Evolutionary conservation across 2,329 filamentous ascomycete species (phyloP).

Genomic region (Lachnellula hyalina): DNA sequence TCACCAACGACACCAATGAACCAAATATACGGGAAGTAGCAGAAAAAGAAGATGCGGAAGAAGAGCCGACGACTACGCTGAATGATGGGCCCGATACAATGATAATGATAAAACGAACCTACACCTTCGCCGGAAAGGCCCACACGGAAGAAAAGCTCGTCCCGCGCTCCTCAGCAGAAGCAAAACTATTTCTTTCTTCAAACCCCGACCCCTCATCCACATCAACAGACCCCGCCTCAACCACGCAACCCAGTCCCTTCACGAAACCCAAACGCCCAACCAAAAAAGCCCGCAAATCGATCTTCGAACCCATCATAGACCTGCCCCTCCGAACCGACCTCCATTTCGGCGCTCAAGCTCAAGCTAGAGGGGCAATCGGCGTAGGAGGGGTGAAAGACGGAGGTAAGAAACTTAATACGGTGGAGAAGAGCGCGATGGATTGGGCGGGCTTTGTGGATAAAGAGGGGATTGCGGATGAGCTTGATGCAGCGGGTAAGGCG

Average conservation of each 20-base stretch:
- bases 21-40: neutral
- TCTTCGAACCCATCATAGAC: slow-evolving; percentile 53
- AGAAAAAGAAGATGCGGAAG: neutral
- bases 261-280: slow-evolving; percentile 28
- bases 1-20: slow-evolving; percentile 1
- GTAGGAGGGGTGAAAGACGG: slow-evolving; percentile 39
- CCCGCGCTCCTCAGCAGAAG: slow-evolving; percentile 58
- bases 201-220: slow-evolving; percentile 32
- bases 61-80: slow-evolving; percentile 19
- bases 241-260: slow-evolving; percentile 38
- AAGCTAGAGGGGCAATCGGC: slow-evolving; percentile 29
- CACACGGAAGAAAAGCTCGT: slow-evolving; percentile 69
- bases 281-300: slow-evolving; percentile 43
- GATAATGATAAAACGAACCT: slow-evolving; percentile 64
- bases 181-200: slow-evolving; percentile 53
- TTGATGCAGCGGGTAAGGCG: slow-evolving; percentile 58
- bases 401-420: slow-evolving; percentile 62
- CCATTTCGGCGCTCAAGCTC: slow-evolving; percentile 47
- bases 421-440: slow-evolving; percentile 69
- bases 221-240: slow-evolving; percentile 23
- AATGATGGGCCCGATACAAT: slow-evolving; percentile 30
- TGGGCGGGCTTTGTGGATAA: slow-evolving; percentile 69
- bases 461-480: slow-evolving; percentile 64
- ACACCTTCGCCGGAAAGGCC: slow-evolving; percentile 69
- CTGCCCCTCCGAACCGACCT: slow-evolving; percentile 47